A percentile compares a stretch with the other conserved stretches of the same genome.
These are phyloP conservation scores for Cladobotryum protrusum DNA, from an alignment of 2,329 filamentous ascomycete genomes.

Conservation along the genomic window DNA sequence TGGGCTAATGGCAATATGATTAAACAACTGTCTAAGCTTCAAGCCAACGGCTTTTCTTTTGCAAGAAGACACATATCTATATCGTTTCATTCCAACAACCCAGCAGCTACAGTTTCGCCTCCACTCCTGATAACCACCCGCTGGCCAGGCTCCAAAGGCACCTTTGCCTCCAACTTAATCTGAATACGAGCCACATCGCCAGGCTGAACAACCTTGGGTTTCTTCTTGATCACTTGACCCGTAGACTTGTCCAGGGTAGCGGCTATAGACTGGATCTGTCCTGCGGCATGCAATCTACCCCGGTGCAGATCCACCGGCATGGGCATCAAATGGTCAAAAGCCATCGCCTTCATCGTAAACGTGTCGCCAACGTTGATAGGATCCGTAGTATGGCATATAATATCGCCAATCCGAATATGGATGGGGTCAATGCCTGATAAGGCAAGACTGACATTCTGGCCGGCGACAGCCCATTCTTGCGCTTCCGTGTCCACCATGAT, in stretches of 20 bases:
- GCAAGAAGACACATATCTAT: too few relatives aligned
- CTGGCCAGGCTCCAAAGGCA: constrained; percentile 74
- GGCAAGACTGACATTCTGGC: constrained; percentile 81
- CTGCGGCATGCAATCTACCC: constrained; percentile 73
- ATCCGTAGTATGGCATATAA: constrained; percentile 65
- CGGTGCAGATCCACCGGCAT: constrained; percentile 86
- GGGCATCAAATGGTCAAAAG: constrained; percentile 83
- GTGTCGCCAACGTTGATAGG: constrained; percentile 65
- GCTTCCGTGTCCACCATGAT: constrained; percentile 69
- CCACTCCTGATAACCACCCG: constrained; percentile 74
- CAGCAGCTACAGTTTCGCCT: constrained; percentile 82
- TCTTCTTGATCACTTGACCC: constrained; percentile 72
- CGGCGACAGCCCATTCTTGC: constrained; percentile 85
- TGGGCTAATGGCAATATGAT: too few relatives aligned
- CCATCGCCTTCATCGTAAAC: constrained; percentile 78
- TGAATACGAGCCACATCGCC: constrained; percentile 70
- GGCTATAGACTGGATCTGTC: constrained; percentile 63
- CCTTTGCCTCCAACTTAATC: constrained; percentile 65
- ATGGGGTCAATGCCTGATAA: constrained; percentile 78
- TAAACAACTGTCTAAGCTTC: too few relatives aligned
- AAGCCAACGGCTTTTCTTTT: too few relatives aligned
- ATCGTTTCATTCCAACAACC: constrained; percentile 30
- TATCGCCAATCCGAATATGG: constrained; percentile 77
- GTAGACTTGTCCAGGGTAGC: constrained; percentile 73
- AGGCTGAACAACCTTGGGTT: constrained; percentile 75